Percentiles rank a stretch among this genome's conserved stretches.
These are phyloP conservation scores for Talaromyces amestolkiae DNA, from an alignment of 2,329 filamentous ascomycete genomes.

Conservation along the genomic window DNA sequence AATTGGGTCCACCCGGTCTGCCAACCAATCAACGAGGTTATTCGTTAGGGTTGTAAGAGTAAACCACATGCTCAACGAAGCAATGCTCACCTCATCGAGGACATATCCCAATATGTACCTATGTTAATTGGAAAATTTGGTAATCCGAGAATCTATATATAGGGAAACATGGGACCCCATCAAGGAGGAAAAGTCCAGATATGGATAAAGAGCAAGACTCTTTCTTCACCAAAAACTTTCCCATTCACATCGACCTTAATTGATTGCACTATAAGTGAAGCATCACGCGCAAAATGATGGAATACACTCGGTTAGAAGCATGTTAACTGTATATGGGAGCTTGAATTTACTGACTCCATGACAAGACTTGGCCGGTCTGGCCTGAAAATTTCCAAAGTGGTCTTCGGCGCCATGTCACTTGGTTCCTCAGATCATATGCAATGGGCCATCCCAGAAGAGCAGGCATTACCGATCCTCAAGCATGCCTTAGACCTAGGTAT, in stretches of 20 bases:
- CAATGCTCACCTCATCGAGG: slow-evolving; percentile 14
- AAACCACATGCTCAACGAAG: slow-evolving; percentile 10
- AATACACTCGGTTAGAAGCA: neutral
- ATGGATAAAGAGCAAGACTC: neutral
- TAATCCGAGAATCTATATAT: neutral
- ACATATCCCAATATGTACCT: neutral
- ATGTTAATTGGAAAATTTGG: neutral
- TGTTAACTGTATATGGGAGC: neutral
- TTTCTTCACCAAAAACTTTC: no score
- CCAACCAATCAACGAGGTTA: neutral
- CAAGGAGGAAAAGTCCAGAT: neutral
- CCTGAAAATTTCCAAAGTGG: slow-evolving; percentile 25
- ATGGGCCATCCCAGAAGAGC: slow-evolving; percentile 26
- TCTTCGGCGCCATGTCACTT: slow-evolving; percentile 25
- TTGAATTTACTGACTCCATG: neutral
- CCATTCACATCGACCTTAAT: neutral
- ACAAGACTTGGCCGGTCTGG: slow-evolving; percentile 18
- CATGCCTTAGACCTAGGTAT: slow-evolving; percentile 28
- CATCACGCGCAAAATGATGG: neutral
- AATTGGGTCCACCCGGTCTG: neutral
- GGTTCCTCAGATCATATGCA: slow-evolving; percentile 24
- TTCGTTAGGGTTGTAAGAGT: neutral
- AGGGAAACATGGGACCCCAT: no score
- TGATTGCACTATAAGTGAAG: neutral
- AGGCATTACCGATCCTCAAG: slow-evolving; percentile 24